Base-by-base conservation (phyloP, 805 yeast genomes). In the Candida easanensis region DNA sequence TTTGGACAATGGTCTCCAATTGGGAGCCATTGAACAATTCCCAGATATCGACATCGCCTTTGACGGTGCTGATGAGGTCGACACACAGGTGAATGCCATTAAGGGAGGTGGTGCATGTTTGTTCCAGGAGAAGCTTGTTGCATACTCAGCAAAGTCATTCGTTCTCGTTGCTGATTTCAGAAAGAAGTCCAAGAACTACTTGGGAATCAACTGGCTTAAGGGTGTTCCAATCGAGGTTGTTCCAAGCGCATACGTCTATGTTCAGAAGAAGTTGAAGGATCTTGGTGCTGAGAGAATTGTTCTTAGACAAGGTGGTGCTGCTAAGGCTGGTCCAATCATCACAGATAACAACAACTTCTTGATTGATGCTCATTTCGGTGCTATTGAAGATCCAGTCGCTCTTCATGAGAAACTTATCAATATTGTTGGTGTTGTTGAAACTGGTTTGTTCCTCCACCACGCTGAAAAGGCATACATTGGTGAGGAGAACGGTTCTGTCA, bases 81-180 rank as follows among this genome's bases (percentile, higher is more conserved):
- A 91, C 64, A 61, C 77, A 4, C 61, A 73, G 17, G 73, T 93
- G 55, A 87, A 89, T 61, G 81, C 90, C 57, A 93, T 93, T 63
- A 93, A 93, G 68, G 99, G 99, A 53, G 99, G 99, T 38, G 99
- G 99, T 33, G 99, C 97, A 2, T 93, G 99, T 65, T 72, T 89
- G 50, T 84, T 93, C 69, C 99, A 91, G 69, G 99, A 93, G 64
- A 93, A 93, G 68, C 73, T 93, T 41, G 96, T 93, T 13, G 96
- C 97, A 15, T 75, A 79, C 44, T 79, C 88, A 48, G 80, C 97
- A 3, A 69, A 76, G 45, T 77, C 76, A 55, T 89, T 91, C 59
- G 71, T 93, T 21, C 74, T 91, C 17, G 97, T 93, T 39, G 99
- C 98, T 2, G 99, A 93, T 65, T 84, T 79, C 62, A 74, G 97